Percentiles rank a stretch among this genome's conserved stretches.
These are phyloP conservation scores for Trichoderma harzianum DNA, from an alignment of 2,329 filamentous ascomycete genomes.

Conservation along the genomic window DNA sequence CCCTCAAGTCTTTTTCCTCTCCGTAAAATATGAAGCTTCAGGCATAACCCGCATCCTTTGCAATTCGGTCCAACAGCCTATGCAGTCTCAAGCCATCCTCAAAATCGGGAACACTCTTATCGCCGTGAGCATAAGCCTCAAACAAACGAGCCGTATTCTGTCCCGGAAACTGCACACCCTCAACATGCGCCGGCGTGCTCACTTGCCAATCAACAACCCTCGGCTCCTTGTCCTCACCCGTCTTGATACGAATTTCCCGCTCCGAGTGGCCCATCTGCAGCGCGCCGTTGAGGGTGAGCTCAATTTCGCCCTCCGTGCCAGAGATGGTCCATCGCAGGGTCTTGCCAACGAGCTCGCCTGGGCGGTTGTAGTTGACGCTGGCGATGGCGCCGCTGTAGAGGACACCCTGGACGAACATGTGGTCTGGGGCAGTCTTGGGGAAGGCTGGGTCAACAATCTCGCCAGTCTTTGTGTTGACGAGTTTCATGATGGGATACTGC, in stretches of 20 bases:
- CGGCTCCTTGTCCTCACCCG: conserved; percentile 29
- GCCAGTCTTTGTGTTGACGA: conserved; percentile 25
- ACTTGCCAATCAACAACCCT: conserved; percentile 23
- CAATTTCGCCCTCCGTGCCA: conserved; percentile 34
- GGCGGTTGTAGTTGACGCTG: conserved; percentile 28
- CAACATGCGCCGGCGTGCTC: conserved; percentile 74
- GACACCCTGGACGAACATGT: conserved; percentile 34
- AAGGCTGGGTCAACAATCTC: conserved; percentile 24
- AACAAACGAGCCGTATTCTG: conserved; percentile 13
- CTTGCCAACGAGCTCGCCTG: conserved; percentile 19
- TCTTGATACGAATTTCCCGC: not conserved
- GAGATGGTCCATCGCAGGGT: conserved; percentile 35
- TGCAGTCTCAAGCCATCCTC: conserved; percentile 16
- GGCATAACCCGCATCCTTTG: conserved; percentile 1
- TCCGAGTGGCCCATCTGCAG: conserved; percentile 27
- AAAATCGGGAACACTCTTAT: conserved; percentile 6
- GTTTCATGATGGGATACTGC: conserved; percentile 21
- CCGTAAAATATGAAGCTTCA: not conserved
- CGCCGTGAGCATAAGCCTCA: conserved; percentile 13
- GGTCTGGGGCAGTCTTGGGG: conserved; percentile 32
- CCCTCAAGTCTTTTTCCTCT: not conserved
- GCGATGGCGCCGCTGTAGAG: conserved; percentile 31
- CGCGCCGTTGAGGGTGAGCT: conserved; percentile 29
- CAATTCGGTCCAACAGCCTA: conserved; percentile 17
- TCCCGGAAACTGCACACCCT: conserved; percentile 62